A percentile compares a stretch with the other conserved stretches of the same genome.
phyloP scores from a whole-genome alignment of 2,329 filamentous ascomycete genomes.

The Fusarium tanahbumbuense region DNA sequence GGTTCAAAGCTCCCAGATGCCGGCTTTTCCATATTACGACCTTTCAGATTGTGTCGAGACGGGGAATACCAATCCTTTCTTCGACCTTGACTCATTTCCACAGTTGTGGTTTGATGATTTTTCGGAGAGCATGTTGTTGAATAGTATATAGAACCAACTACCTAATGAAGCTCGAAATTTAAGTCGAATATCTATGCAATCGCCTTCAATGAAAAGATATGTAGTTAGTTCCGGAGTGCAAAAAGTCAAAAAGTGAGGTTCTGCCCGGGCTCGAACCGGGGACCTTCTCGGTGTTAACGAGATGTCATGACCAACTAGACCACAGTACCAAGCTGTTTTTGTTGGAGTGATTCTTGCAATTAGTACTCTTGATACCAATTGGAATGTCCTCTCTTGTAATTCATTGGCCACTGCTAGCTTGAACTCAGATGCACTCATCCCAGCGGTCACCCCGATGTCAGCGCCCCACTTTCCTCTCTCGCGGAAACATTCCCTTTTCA shows the following conservation, averaged over 20 bases:
- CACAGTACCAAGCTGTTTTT: neutral
- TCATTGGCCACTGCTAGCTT: neutral
- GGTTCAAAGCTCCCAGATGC: neutral
- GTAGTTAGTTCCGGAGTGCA: fast-evolving
- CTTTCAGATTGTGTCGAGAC: neutral
- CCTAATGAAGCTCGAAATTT: fast-evolving
- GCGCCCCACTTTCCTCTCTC: neutral
- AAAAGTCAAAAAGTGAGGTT: neutral
- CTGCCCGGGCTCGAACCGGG: neutral
- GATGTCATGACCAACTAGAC: neutral
- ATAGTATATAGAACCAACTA: neutral
- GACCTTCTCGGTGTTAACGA: neutral
- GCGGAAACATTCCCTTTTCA: constrained; percentile 40
- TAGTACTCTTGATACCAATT: no score
- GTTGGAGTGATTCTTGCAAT: no score
- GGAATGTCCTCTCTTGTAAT: fast-evolving
- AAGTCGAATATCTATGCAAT: neutral
- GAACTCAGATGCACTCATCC: neutral
- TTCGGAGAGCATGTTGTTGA: neutral
- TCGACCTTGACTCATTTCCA: neutral
- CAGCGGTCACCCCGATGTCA: neutral
- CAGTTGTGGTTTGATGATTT: neutral
- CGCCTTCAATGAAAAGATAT: neutral
- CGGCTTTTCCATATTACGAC: neutral
- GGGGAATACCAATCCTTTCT: neutral